phyloP scores from a whole-genome alignment of 768 basidiomycete genomes.

The Kwoniella heveanensis region DNA sequence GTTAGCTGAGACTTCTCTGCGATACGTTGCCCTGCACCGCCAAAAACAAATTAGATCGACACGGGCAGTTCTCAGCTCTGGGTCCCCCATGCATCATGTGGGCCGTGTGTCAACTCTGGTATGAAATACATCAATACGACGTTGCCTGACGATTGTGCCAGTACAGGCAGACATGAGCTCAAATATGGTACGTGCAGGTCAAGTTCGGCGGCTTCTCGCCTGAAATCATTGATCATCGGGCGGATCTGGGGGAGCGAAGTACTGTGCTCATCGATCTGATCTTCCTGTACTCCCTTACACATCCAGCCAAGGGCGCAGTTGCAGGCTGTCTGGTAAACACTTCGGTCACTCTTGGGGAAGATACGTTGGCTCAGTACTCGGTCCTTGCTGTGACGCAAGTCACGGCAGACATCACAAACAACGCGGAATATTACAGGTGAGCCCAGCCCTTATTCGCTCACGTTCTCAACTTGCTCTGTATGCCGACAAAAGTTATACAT shows the following conservation, averaged over 20 bases:
- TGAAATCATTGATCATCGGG: too few species aligned
- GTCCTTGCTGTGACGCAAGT: constrained; percentile 15
- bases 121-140: constrained; percentile 10
- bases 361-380: constrained; percentile 8
- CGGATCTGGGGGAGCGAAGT: too few species aligned
- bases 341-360: constrained; percentile 3
- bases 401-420: neutral
- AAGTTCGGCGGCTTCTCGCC: too few species aligned
- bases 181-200: constrained; percentile 14
- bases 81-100: constrained; percentile 4
- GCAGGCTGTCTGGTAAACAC: constrained; percentile 12
- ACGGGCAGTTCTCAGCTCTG: constrained; percentile 8
- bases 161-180: neutral
- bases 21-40: neutral
- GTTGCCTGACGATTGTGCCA: constrained; percentile 8
- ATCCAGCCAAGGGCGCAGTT: constrained; percentile 8
- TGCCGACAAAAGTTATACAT: too few species aligned
- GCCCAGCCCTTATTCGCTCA: neutral
- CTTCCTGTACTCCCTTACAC: too few species aligned
- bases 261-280: too few species aligned
- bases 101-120: neutral
- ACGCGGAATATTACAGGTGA: constrained; percentile 11
- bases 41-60: neutral
- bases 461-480: neutral
- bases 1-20: too few species aligned